Base-by-base conservation (phyloP, 441 rosid genomes). In the Pelargonium australe region DNA sequence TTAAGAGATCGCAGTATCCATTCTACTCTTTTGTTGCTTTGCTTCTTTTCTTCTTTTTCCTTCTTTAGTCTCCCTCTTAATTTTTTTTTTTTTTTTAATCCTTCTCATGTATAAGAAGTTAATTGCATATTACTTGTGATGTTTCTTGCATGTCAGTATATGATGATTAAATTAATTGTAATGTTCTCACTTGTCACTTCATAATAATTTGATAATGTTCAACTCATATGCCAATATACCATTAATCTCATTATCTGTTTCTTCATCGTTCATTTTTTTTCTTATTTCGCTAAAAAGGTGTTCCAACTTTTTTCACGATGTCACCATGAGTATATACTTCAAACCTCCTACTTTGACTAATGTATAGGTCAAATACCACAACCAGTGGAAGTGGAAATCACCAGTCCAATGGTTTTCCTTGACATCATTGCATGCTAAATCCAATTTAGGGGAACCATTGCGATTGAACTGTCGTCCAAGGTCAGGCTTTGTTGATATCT, bases 381-480 rank as follows among this genome's bases (percentile, higher is more conserved):
- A 73, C 69, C 86, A 83, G 64, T 78, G 81, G 79, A 76, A 80
- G 74, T 88, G 93, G 95, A 85, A 80, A 70, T 88, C 97, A 55
- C 85, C 96, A 28, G 80, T 70, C 79, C 64, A 83, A 71, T 94
- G 94, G 99, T 89, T 91, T 81, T 87, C 96, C 78, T 84, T 94
- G 78, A 84, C 84, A 75, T 94, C 99, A 68, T 74, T 94, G 80
- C 80, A 86, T 74, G 96, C 93, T 19, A 88, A 87, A 82, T 82
- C 80, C 77, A 81, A 72, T 68, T 81, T 73, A 75, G 99, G 97
- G 64, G 82, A 86, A 81, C 94, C 91, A 61, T 78, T 89, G 78
- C 83, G 84, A 72, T 78, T 94, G 79, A 87, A 79, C 72, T 87
- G 73, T 81, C 81, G 40, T 68, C 85, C 91, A 67, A 84, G 92